These are phyloP conservation scores for Plantago coronopus DNA, from an alignment of 305 asterid genomes.

Conservation along the genomic window DNA sequence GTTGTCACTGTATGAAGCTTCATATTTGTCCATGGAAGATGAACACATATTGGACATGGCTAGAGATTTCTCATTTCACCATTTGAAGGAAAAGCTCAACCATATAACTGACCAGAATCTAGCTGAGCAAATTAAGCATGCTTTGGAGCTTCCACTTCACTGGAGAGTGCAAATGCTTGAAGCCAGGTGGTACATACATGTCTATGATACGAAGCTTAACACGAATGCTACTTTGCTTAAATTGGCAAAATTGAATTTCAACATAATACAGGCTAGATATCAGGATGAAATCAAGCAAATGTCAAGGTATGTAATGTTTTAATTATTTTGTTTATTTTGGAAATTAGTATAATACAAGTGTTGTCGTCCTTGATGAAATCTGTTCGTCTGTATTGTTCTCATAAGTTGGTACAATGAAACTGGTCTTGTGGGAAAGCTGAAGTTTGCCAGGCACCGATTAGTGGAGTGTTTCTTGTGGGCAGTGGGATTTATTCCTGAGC, in stretches of 20 bases:
- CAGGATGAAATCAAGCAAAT: constrained; percentile 48
- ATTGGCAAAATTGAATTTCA: constrained; percentile 49
- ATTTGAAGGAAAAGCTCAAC: constrained; percentile 25
- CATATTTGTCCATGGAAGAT: constrained; percentile 41
- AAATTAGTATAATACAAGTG: background rate
- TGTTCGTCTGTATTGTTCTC: background rate
- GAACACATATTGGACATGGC: constrained; percentile 46
- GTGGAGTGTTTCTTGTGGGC: constrained; percentile 59
- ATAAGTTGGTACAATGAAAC: constrained; percentile 45
- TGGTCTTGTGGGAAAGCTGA: constrained; percentile 36
- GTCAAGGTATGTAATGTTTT: constrained; percentile 41
- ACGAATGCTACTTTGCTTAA: constrained; percentile 30
- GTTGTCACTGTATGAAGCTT: constrained; percentile 58
- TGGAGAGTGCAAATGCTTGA: constrained; percentile 64
- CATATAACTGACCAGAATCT: constrained; percentile 20
- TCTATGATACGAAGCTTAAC: constrained; percentile 22
- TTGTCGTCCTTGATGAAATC: background rate
- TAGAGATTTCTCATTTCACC: constrained; percentile 32
- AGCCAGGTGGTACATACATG: constrained; percentile 51
- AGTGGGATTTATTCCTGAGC: constrained; percentile 39
- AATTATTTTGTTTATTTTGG: background rate
- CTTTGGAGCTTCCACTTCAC: constrained; percentile 62
- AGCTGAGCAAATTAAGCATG: constrained; percentile 35
- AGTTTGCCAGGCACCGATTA: constrained; percentile 50
- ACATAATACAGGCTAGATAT: constrained; percentile 49